Evolutionary conservation across 176 grass and related monocot species (phyloP), one percentile per base, ranked within the genome.

Genomic region (Juncus inflexus): DNA sequence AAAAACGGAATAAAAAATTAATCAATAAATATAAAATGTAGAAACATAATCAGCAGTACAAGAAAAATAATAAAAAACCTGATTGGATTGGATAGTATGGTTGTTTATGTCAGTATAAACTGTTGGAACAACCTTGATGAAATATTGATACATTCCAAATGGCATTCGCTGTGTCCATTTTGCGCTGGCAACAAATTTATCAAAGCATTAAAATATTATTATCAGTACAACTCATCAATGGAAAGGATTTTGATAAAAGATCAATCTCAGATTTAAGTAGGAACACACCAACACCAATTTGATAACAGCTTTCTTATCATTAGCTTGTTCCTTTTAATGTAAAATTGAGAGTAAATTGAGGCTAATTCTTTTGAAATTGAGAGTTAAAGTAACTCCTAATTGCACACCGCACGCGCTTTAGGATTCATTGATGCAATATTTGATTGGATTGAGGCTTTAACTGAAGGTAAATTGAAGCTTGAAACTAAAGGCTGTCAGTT

Each of bases 61-160:
- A 77, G 39, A 37, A 10, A 70, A 76, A 14, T 14, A 60, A 56
- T 50, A 51, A 38, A 42, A 38, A 68, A 99, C 94, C 88, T 99
- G 94, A 71, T 99, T 92, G 9, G 94, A 92, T 51, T 92, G 94
- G 77, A 99, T 92, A 15, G 83, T 84, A 76, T 55, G 87, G 35
- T 76, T 86, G 79, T 72, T 90, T 83, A 99, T 84, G 85, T 90
- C 72, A 66, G 83, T 78, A 63, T 99, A 99, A 10, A 86, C 80
- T 53, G 89, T 92, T 47, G 94, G 78, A 77, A 99, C 89, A 75
- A 99, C 94, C 94, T 99, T 99, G 69, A 99, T 67, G 67, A 92
- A 92, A 64, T 99, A 99, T 57, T 92, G 94, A 56, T 92, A 92
- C 94, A 99, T 90, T 75, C 94, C 94, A 86, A 91, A 92, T 38